Evolutionary conservation across 2,329 filamentous ascomycete genomes (phyloP), one percentile per base, ranked within the genome.

Genomic region (Myriosclerotinia curreyana): DNA sequence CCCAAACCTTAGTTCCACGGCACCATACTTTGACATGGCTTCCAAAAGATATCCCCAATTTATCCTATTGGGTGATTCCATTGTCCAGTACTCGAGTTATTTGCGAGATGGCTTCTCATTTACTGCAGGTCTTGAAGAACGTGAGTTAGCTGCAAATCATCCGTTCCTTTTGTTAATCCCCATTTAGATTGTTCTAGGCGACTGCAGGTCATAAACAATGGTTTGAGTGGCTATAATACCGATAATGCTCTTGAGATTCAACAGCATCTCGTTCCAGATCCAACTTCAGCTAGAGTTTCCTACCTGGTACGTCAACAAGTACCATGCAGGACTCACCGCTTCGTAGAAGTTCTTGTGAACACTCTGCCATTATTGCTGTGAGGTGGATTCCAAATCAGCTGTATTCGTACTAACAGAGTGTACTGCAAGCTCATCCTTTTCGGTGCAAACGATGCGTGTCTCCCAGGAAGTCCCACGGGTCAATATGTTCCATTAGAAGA

Each of bases 41-140:
- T 34, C 22, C 12, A 59, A 42, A 51, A 42, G 22, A 8, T 63
- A 63, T 17, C 61, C 62, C 38, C 90, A 93, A 73, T 81, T 93
- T 70, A 80, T 98, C 67, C 85, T 98, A 31, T 90, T 98, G 67
- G 94, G 94, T 62, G 95, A 98, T 78, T 96, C 91, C 40, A 88
- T 98, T 67, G 88, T 94, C 56, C 87, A 98, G 73, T 80, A 82
- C 50, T 83, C 86, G 2, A 83, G 83, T 68, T 80, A 82, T 44
- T 79, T 86, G 56, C 77, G 82, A 14, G 78, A 84, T 64, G 91
- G 89, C 20, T 94, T 93, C 76, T 90, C 83, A 0, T 90, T 96
- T 71, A 85, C 87, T 65, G 84, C 89, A 28, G 86, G 84, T 20
- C 79, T 96, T 3, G 65, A 68, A 64, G 70, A 72, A 62, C 70